Evolutionary conservation across 306 rosid species (phyloP).

Genomic region (Cucurbita pepo): DNA sequence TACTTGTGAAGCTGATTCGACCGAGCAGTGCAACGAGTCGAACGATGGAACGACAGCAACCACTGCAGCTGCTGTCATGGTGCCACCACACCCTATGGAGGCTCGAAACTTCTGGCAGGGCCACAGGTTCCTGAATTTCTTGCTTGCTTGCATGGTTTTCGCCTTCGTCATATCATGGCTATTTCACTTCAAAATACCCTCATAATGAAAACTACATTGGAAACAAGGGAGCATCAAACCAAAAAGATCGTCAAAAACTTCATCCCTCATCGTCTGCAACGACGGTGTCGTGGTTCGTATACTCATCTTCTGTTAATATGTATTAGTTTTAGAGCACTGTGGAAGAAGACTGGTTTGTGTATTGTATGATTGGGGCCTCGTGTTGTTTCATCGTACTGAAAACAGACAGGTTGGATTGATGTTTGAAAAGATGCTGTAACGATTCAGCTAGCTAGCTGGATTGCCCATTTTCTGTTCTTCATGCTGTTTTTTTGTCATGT

Average conservation of each 20-base stretch:
- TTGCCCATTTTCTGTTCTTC: not conserved
- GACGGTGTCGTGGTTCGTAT: not conserved
- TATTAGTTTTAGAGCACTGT: conserved; percentile 1
- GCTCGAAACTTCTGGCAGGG: conserved; percentile 73
- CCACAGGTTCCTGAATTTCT: conserved; percentile 64
- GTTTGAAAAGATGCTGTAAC: not conserved
- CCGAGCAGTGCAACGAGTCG: conserved; percentile 46
- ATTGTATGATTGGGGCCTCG: not conserved
- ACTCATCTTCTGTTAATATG: conserved; percentile 19
- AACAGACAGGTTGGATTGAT: not conserved
- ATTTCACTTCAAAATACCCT: conserved; percentile 83
- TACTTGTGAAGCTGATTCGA: conserved; percentile 39
- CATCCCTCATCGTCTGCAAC: not conserved
- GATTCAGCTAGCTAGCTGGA: not conserved
- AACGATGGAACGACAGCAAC: conserved; percentile 24
- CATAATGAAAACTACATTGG: conserved; percentile 8
- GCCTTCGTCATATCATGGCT: conserved; percentile 92
- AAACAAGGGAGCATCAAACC: not conserved
- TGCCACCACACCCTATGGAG: conserved; percentile 24
- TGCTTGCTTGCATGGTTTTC: conserved; percentile 81
- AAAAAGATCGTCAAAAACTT: not conserved
- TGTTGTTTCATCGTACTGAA: not conserved
- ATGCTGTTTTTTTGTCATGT: not conserved
- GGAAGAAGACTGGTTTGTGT: not conserved
- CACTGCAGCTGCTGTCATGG: conserved; percentile 18